These are phyloP conservation scores for Yamadazyma triangularis DNA, from an alignment of 1,139 yeast species.

Conservation along the genomic window DNA sequence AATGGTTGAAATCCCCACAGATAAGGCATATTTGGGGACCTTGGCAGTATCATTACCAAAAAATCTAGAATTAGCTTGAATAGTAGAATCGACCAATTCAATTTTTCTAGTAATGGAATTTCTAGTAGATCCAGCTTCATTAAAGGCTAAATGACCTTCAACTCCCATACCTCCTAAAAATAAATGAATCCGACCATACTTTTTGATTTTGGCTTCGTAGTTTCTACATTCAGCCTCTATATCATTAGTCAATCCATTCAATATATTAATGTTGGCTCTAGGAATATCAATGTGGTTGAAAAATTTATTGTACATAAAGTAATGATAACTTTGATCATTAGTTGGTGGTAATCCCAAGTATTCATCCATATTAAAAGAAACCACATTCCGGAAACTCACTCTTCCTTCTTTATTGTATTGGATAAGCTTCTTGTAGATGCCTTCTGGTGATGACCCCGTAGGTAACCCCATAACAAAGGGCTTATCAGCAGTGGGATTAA, in stretches of 20 bases:
- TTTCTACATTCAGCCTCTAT: conserved; percentile 43
- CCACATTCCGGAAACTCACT: conserved; percentile 50
- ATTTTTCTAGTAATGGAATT: conserved; percentile 48
- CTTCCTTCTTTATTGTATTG: conserved; percentile 41
- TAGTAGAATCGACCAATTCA: conserved; percentile 47
- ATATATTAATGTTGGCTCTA: conserved; percentile 49
- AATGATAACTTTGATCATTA: conserved; percentile 53
- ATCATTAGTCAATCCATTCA: conserved; percentile 49
- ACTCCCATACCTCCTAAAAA: conserved; percentile 64
- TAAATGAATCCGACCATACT: conserved; percentile 50
- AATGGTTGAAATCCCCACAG: conserved; percentile 62
- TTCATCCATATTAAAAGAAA: conserved; percentile 63
- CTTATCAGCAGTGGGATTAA: conserved; percentile 40
- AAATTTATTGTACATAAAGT: conserved; percentile 56
- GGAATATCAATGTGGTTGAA: conserved; percentile 59
- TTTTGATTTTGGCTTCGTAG: conserved; percentile 49
- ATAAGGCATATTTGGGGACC: conserved; percentile 52
- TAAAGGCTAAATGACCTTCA: conserved; percentile 63
- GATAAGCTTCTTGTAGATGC: conserved; percentile 47
- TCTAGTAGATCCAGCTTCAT: conserved; percentile 54
- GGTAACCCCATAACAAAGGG: conserved; percentile 63
- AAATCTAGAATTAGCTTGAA: conserved; percentile 54
- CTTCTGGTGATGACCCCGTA: conserved; percentile 65
- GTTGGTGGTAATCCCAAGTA: conserved; percentile 48
- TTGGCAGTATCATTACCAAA: conserved; percentile 42